Evolutionary conservation across 495 filamentous ascomycete species (phyloP), one percentile per base, ranked within the genome.

Genomic region (Extremus antarcticus): DNA sequence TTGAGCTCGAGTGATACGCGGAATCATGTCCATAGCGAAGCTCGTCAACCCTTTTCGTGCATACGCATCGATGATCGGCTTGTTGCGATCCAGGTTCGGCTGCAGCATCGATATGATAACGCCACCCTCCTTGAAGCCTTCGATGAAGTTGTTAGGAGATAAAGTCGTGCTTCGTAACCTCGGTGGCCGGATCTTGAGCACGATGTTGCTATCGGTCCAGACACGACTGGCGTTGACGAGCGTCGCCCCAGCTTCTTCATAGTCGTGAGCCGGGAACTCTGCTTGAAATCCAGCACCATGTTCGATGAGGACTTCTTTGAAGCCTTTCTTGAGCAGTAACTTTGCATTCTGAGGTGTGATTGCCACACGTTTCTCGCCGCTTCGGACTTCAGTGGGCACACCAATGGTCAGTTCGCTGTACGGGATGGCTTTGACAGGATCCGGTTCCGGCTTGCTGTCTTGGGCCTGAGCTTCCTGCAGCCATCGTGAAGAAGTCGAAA

Each of bases 1-100:
- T 61, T 88, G 85, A 0, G 85, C 85, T n/a, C 86, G 76, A 0
- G 87, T 90, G 59, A 91, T 89, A 25, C 87, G 79, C 0, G 86
- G 87, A 50, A 91, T 82, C 76, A 86, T 80, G 63, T 91, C 87
- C 85, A 91, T 91, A 25, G 87, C 87, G 63, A 91, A 89, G 2
- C 76, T 65, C 8, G 82, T 87, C 1, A 79, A 29, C 2, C 48
- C 40, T 38, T 62, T 62, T 24, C 29, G 35, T 25, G 39, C 50
- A 24, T 51, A 51, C 3, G 51, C 39, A 47, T 62, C 59, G 19
- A 58, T 47, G 22, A 62, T 39, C 15, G 41, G 19, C 24, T 55
- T 55, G 52, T 56, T 55, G 15, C 47, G 43, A 21, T 58, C 55
- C 3, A 51, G n/a, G 19, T 62, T 54, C 43, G 55, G 59, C 24